Evolutionary conservation across 129 eudicot genomes (phyloP), one percentile per base, ranked within the genome.

Genomic region (Deinandra increscens): DNA sequence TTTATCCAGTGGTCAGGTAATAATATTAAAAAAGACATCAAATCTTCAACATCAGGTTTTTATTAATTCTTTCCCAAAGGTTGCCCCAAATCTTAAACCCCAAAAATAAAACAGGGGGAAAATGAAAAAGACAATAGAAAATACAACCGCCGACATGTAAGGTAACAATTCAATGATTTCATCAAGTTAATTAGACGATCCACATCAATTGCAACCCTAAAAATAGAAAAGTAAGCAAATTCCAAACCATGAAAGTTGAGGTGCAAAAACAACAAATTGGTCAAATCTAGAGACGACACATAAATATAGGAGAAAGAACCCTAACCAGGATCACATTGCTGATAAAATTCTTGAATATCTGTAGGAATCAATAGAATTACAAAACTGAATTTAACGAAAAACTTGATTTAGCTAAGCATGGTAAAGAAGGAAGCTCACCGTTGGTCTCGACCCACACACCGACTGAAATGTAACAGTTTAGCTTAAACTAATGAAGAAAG

Each of bases 281-380:
- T 23, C 26, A 20, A 64, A 39, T 20, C 11, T 26, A 66, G 13
- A 14, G 11, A 72, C 38, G n/a, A 60, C 15, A 9, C 9, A 60
- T 7, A 31, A 10, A 15, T 2, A 56, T 15, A 79, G 33, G 51
- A 54, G 51, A 13, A 51, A 76, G 46, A 50, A 62, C 33, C 70
- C 81, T 51, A 53, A 88, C 95, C 88, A 66, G 95, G 95, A 79
- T 88, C 95, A 48, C 95, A 88, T 86, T 81, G 91, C 83, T 80
- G 83, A 39, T 71, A 85, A 64, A 88, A 85, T 31, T 82, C 95
- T 34, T 61, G 83, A 58, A 88, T 88, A 67, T 88, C 95, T 88
- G 86, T 82, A 82, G 56, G 1, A 26, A 43, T 37, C 43, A 26
- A 18, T 23, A 48, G 7, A 19, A 15, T 26, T 1, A 37, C 9